A percentile compares a stretch with the other conserved stretches of the same genome.
Conservation (phyloP, 169 alveolate genomes). For the Cystoisospora suis region DNA sequence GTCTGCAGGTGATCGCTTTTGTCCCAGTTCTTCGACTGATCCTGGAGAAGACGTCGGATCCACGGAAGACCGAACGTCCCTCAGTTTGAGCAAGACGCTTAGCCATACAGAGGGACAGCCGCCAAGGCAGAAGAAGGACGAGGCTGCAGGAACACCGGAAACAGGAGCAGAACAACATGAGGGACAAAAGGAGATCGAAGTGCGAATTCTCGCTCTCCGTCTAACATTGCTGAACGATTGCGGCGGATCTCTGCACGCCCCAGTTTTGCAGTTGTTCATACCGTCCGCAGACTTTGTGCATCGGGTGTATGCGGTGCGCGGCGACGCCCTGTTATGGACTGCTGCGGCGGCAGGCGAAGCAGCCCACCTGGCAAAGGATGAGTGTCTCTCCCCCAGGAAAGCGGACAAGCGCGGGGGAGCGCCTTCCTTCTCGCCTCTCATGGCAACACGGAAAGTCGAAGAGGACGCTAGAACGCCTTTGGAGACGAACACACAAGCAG, state of each 20-base stretch:
- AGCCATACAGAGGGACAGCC: neutral
- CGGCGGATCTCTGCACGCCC: conserved; percentile 56
- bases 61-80: too few relatives aligned
- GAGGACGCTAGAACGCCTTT: too few relatives aligned
- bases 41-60: too few relatives aligned
- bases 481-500: too few relatives aligned
- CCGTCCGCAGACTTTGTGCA: conserved; percentile 33
- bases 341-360: conserved; percentile 32
- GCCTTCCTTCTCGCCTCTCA: too few relatives aligned
- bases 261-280: conserved; percentile 44
- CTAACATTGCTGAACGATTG: conserved; percentile 53
- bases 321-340: neutral
- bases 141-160: neutral
- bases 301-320: conserved; percentile 11
- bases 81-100: too few relatives aligned
- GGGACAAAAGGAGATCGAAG: neutral
- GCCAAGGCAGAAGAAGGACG: neutral
- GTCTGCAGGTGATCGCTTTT: too few relatives aligned
- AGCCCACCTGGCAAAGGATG: neutral
- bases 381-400: too few relatives aligned
- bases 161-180: neutral
- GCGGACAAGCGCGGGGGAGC: too few relatives aligned
- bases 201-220: conserved; percentile 20
- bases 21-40: too few relatives aligned
- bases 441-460: too few relatives aligned